These are phyloP conservation scores for Intubia oerlemansii DNA, from an alignment of 2,329 filamentous ascomycete species.

Conservation along the genomic window DNA sequence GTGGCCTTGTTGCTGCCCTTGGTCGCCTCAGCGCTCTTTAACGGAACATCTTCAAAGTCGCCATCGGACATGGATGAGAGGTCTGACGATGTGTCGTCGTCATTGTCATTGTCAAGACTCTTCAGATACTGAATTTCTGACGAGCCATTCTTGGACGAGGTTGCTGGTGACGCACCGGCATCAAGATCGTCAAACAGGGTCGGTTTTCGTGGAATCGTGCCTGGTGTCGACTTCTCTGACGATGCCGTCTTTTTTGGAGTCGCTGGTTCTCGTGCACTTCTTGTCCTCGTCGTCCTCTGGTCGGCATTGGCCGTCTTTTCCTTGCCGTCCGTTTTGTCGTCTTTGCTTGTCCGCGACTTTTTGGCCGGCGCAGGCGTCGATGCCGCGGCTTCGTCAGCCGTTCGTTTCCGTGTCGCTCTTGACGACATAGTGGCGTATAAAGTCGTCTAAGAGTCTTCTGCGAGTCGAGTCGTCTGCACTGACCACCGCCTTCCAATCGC, in stretches of 20 bases:
- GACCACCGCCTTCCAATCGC: no score
- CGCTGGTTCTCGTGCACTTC: no score
- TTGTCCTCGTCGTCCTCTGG: no score
- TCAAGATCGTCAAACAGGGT: slow-evolving; percentile 1
- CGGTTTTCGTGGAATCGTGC: not conserved
- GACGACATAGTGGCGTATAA: no score
- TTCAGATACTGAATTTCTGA: not conserved
- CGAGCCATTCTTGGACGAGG: not conserved
- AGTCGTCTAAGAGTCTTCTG: no score
- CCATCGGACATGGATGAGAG: slow-evolving; percentile 32
- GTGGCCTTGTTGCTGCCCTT: slow-evolving; percentile 13
- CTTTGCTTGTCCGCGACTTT: no score
- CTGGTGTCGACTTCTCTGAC: no score
- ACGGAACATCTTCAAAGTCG: slow-evolving; percentile 31
- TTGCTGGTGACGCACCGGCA: not conserved
- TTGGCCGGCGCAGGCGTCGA: slow-evolving; percentile 14
- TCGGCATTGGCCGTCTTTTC: no score
- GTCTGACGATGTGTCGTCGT: slow-evolving; percentile 21
- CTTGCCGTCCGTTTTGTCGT: no score
- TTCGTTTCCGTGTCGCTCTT: not conserved
- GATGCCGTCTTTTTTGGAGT: not conserved
- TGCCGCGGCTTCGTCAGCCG: not conserved
- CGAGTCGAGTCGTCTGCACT: no score
- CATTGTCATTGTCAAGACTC: slow-evolving; percentile 3
- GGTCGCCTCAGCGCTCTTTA: slow-evolving; percentile 11